Evolutionary conservation across 768 basidiomycete species (phyloP), one percentile per base, ranked within the genome.

Genomic region (Dentipellis fragilis): DNA sequence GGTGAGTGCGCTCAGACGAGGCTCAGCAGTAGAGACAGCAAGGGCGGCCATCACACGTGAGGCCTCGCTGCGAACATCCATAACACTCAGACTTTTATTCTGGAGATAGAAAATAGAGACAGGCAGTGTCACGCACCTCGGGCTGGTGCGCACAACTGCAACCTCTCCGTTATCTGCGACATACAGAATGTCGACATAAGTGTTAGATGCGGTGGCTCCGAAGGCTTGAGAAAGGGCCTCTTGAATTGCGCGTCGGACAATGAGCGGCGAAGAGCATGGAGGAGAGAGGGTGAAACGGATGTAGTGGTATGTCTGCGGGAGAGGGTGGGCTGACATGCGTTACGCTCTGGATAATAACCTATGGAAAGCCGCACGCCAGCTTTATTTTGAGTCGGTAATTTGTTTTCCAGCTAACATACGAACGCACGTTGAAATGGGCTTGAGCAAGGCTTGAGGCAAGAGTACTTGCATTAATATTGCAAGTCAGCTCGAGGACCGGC

Each of bases 101-200:
- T 52, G 10, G 35, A 19, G 10, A 11, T 23, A 36, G 34, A 11
- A 14, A 10, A 6, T 17, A 29, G 23, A n/a, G 19, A 12, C 6
- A 12, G 10, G 4, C 4, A n/a, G 34, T 54, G 49, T 29, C 39
- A 63, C 71, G 56, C 57, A 81, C 80, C 64, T 68, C 59, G 69
- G 64, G 3, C 68, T 63, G 9, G 73, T 61, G 40, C 80, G 73
- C 29, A 80, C 58, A 10, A 80, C 70, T 37, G 66, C 69, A 51
- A 73, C 70, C 3, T 58, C 58, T 1, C 76, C 76, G 8, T 72
- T 67, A 2, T 71, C 67, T 8, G 72, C 65, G 9, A 83, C 61
- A 74, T 79, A 81, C 16, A 88, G 67, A 10, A 87, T 66, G 61
- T 87, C 85, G 35, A 87, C 56, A 57, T 82, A 77, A 2, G 72